Percentiles rank a stretch among this genome's conserved stretches.
These are phyloP conservation scores for Chloromonas sp. DNA, from an alignment of 163 green algal genomes.

Conservation along the genomic window DNA sequence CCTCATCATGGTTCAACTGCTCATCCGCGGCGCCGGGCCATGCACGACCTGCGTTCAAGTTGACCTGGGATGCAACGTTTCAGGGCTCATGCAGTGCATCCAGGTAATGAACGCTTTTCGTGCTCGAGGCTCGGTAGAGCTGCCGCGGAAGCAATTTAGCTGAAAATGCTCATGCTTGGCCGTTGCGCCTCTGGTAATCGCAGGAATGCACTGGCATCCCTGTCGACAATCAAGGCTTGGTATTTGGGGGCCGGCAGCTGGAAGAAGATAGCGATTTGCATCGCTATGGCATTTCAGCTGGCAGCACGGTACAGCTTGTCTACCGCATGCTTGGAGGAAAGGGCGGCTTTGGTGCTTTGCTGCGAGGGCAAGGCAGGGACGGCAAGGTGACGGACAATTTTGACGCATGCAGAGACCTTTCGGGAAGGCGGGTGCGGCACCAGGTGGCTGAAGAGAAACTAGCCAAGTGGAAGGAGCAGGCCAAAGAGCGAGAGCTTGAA, in stretches of 20 bases:
- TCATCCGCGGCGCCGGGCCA: no score
- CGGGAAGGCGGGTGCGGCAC: constrained; percentile 75
- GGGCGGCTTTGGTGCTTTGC: constrained; percentile 89
- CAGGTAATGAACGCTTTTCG: no score
- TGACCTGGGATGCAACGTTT: no score
- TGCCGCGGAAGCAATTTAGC: no score
- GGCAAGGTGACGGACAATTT: constrained; percentile 85
- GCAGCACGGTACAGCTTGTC: constrained; percentile 57
- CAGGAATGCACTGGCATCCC: constrained; percentile 28
- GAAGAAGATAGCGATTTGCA: constrained; percentile 14
- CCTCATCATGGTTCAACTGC: no score
- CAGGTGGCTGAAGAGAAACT: constrained; percentile 78
- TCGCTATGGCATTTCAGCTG: constrained; percentile 38
- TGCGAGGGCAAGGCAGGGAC: constrained; percentile 75
- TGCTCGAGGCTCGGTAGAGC: no score
- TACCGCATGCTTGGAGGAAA: constrained; percentile 74
- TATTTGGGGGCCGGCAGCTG: constrained; percentile 30
- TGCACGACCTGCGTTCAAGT: no score
- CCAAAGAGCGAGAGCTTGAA: constrained; percentile 80
- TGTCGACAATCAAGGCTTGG: constrained; percentile 21
- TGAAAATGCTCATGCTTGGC: not conserved
- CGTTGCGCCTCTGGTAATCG: not conserved
- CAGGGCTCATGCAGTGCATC: no score
- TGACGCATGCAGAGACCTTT: constrained; percentile 87
- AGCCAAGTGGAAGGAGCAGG: constrained; percentile 61